These are phyloP conservation scores for Ophiostoma piceae DNA, from an alignment of 2,329 filamentous ascomycete genomes.

Conservation along the genomic window DNA sequence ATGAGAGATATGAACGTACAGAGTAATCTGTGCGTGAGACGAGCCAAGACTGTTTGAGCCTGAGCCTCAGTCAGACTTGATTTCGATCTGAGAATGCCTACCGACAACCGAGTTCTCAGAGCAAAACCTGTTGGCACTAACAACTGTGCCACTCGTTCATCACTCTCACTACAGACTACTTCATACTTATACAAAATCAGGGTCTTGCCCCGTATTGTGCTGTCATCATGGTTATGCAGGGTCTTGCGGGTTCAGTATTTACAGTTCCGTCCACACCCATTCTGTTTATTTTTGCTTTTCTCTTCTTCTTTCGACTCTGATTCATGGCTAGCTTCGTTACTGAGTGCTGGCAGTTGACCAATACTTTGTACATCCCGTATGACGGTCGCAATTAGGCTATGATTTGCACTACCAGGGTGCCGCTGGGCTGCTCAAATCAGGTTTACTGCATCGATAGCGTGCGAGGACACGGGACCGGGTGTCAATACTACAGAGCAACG, in stretches of 20 bases:
- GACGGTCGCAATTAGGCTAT: not conserved
- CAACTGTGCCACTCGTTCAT: not conserved
- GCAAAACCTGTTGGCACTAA: not conserved
- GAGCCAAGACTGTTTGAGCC: not conserved
- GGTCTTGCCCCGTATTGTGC: not conserved
- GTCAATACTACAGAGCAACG: not conserved
- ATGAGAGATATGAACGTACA: not conserved
- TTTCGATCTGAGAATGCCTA: not conserved
- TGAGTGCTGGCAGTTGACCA: not conserved
- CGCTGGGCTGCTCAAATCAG: not conserved
- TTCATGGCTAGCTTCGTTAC: not conserved
- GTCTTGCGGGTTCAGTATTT: not conserved
- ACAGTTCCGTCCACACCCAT: not conserved
- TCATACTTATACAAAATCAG: not conserved
- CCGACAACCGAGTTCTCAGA: not conserved
- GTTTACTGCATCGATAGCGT: not conserved
- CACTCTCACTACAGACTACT: not conserved
- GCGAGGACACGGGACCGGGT: not conserved
- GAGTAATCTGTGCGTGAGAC: not conserved
- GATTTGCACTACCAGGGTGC: slow-evolving; percentile 5
- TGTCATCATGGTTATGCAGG: slow-evolving; percentile 7
- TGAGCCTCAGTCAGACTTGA: not conserved
- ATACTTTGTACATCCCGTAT: not conserved
- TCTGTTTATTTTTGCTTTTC: no score
- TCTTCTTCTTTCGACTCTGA: not conserved